Evolutionary conservation across 257 asterid genomes (phyloP).

Genomic region (Jasminum sambac): DNA sequence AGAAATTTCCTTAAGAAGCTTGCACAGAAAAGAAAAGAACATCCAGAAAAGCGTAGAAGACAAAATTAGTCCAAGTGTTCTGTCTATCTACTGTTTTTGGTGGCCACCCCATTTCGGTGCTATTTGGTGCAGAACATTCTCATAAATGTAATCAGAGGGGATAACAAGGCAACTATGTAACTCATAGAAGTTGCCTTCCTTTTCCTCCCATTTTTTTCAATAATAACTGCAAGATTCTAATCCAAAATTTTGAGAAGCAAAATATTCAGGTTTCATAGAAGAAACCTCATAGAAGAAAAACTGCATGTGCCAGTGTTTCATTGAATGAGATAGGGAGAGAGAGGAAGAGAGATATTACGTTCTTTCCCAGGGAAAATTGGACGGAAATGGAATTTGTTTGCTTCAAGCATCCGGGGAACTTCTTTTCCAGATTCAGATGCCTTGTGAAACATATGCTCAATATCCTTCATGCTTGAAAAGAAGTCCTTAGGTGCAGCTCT

Average conservation of each 20-base stretch:
- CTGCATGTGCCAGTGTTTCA: neutral
- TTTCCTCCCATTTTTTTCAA: conserved; percentile 1
- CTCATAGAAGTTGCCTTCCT: neutral
- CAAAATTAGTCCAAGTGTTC: conserved; percentile 11
- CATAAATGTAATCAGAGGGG: neutral
- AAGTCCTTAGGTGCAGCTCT: conserved; percentile 74
- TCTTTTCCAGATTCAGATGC: conserved; percentile 98
- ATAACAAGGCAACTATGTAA: neutral
- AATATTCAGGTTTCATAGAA: too few relatives aligned
- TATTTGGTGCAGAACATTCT: neutral
- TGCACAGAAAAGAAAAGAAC: conserved; percentile 3
- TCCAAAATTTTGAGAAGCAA: conserved; percentile 2
- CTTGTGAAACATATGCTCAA: conserved; percentile 69
- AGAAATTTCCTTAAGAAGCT: conserved; percentile 18
- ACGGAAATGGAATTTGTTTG: conserved; percentile 89
- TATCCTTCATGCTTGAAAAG: conserved; percentile 71
- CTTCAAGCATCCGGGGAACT: conserved; percentile 97
- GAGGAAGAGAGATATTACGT: conserved; percentile 44
- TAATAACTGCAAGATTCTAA: neutral
- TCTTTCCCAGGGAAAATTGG: conserved; percentile 71
- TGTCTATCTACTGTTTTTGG: neutral
- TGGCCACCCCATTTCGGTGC: neutral
- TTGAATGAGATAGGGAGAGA: conserved; percentile 13
- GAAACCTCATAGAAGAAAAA: neutral
- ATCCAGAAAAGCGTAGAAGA: conserved; percentile 4